Base-by-base conservation (phyloP, 305 asterid genomes). In the Fraxinus baroniana region DNA sequence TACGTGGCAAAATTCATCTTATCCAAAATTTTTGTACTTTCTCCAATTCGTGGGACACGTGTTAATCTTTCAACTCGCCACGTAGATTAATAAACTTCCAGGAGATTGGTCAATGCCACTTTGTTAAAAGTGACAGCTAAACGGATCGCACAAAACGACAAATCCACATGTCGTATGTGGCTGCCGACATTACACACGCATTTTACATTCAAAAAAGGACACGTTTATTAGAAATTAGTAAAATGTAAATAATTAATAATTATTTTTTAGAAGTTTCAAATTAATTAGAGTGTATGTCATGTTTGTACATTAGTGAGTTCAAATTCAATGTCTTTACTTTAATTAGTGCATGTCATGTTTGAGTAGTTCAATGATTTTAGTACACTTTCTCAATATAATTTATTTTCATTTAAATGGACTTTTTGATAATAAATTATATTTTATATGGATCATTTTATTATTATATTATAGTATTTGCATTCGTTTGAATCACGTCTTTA, bases 1-100 rank as follows among this genome's bases (percentile, higher is more conserved):
- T 26, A 81, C 75, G 83, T 78, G 85, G 83, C 70, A 26, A 35
- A 77, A 24, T 76, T 15, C 36, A 33, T 49, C 86, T 81, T 81
- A 81, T 84, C 87, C 85, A 78, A 62, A 60, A 72, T 74, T 37
- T 28, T 39, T 52, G 36, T 66, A 17, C 36, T 66, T 66, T 66
- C 26, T 62, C 0, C n/a, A 1, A 0, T 66, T 26, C 5, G 1
- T 12, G 36, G 8, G 1, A 81, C 76, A 81, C 85, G 85, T 81
- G 87, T 62, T 79, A 12, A 28, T 1, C 1, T 1, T 0, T 0
- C 6, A 0, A 6, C 0, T 1, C 2, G 41, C 82, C 85, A 81
- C 87, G 80, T 71, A 5, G 3, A 17, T 5, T 15, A 0, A 0
- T 22, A 5, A 28, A 24, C 24, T 66, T 39, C 30, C 20, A 15